phyloP scores from a whole-genome alignment of 140 eudicot species.

The Cichorium intybus region DNA sequence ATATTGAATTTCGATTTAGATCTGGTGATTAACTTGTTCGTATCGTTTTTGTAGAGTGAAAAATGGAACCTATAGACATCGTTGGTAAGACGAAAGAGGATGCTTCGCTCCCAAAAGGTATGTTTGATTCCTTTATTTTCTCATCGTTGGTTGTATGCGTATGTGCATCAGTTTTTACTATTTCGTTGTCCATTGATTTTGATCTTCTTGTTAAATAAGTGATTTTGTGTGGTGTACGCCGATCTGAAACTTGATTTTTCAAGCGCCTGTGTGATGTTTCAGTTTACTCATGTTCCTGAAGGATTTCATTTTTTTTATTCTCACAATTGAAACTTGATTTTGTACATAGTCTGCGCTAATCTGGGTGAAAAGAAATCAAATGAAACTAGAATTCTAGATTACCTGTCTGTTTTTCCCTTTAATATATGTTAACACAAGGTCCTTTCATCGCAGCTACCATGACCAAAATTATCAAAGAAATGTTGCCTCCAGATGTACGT shows the following conservation, averaged over 20 bases:
- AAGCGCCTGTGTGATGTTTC: not conserved
- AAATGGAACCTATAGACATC: constrained; percentile 85
- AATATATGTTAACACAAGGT: constrained; percentile 6
- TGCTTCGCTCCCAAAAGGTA: constrained; percentile 95
- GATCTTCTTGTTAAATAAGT: not conserved
- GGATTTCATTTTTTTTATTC: not conserved
- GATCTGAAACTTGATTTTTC: not conserved
- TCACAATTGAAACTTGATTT: not conserved
- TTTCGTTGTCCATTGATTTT: not conserved
- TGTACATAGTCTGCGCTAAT: not conserved
- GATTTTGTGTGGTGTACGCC: not conserved
- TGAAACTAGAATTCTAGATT: not conserved
- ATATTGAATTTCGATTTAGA: not conserved
- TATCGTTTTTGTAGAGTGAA: constrained; percentile 18
- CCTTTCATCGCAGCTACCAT: constrained; percentile 58
- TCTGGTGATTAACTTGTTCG: constrained; percentile 6
- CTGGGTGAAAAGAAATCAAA: not conserved
- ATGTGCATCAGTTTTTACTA: not conserved
- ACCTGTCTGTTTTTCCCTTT: not conserved
- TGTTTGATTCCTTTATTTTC: not conserved
- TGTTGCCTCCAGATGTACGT: constrained; percentile 95
- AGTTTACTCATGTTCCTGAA: constrained; percentile 2
- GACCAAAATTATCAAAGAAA: constrained; percentile 91
- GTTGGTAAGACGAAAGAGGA: constrained; percentile 86
- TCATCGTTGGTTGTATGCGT: not conserved